Base-by-base conservation (phyloP, 768 basidiomycete species). In the Phaeotremella fagi region DNA sequence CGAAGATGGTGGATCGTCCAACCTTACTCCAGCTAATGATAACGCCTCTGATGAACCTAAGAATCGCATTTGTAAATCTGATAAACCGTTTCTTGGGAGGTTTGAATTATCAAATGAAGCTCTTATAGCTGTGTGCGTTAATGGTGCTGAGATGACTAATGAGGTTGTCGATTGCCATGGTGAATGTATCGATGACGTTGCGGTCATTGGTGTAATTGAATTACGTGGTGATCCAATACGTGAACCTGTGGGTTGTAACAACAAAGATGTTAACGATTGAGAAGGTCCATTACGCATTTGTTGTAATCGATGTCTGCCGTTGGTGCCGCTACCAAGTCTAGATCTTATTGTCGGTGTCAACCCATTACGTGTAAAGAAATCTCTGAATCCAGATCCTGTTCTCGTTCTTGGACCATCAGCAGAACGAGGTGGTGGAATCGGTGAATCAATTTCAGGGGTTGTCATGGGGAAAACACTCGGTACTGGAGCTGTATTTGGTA, bases 1-100 rank as follows among this genome's bases (percentile, higher is more conserved):
- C n/a, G n/a, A n/a, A n/a, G n/a, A n/a, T 14, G 63, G 59, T 6
- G 58, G 51, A 23, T 60, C 46, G 18, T 53, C 58, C n/a, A 66
- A 23, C 26, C 36, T 46, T 4, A 60, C 45, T 14, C 65, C 65
- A 20, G 43, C 53, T 1, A 60, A 18, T 15, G 46, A 49, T 1
- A 67, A 22, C 9, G 58, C 64, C 28, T 70, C 65, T 33, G 24
- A 41, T 4, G 50, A 53, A 18, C 51, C 28, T 26, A 70, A 42
- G 43, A 64, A 70, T 18, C 56, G 42, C 62, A 65, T 65, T 29
- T 70, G 68, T 12, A 60, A 52, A 2, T 64, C 63, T 4, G 46
- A 50, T 25, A 70, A 29, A n/a, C 68, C 68, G 1, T 56, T 60
- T 31, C 55, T 46, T 12, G 68, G 68, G 11, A 70, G 29, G 1